Evolutionary conservation across 1,139 yeast species (phyloP).

Genomic region (Sugiyamaella pinicola): DNA sequence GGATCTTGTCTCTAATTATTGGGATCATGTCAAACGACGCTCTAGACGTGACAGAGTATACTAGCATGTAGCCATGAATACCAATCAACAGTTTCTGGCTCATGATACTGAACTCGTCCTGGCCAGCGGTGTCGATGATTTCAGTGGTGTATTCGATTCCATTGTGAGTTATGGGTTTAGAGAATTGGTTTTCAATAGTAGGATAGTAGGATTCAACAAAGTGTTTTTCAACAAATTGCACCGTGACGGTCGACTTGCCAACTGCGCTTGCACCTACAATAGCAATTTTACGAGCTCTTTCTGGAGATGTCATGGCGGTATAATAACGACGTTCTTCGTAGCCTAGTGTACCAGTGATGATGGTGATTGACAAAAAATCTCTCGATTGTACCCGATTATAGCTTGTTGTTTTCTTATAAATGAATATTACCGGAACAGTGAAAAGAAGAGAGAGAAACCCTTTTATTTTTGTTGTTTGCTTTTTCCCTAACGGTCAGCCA

Average conservation of each 20-base stretch:
- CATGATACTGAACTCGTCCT: conserved; percentile 82
- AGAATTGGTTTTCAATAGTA: conserved; percentile 87
- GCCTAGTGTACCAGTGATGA: no score
- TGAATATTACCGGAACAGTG: neutral
- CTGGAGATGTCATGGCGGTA: conserved; percentile 26
- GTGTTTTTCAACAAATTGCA: conserved; percentile 84
- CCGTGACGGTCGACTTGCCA: conserved; percentile 85
- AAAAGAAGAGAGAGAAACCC: neutral
- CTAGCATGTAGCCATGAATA: conserved; percentile 80
- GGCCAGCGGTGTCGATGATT: conserved; percentile 91
- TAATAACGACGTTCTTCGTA: no score
- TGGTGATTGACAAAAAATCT: no score
- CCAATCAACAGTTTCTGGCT: conserved; percentile 83
- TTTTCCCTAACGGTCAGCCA: conserved; percentile 12
- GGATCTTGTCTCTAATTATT: conserved; percentile 79
- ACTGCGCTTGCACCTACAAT: conserved; percentile 90
- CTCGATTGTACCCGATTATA: neutral
- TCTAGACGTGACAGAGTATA: conserved; percentile 79
- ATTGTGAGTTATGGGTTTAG: conserved; percentile 67
- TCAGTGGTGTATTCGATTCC: conserved; percentile 82
- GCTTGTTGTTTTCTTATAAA: neutral
- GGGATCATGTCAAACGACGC: conserved; percentile 78
- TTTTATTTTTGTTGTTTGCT: conserved; percentile 5
- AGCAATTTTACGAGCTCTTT: conserved; percentile 73
- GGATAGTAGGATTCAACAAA: conserved; percentile 91